A percentile compares a stretch with the other conserved stretches of the same genome.
Conservation (phyloP, 495 filamentous ascomycete species). For the Acidomyces sp. region DNA sequence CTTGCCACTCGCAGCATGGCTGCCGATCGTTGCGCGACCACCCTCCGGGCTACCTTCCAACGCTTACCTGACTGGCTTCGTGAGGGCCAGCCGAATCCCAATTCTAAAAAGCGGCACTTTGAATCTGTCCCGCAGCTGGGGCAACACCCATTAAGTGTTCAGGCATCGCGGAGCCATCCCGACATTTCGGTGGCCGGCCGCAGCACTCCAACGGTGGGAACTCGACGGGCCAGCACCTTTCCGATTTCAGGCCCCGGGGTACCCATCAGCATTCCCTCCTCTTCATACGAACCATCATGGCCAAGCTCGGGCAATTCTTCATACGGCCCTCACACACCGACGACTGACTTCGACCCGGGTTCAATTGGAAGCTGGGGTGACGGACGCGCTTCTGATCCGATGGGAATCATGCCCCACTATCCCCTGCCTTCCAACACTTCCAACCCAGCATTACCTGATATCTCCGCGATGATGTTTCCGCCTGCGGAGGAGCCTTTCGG, state of each 20-base stretch:
- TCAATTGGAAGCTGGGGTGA: background rate
- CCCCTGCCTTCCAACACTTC: slow-evolving; percentile 22
- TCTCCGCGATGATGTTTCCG: slow-evolving; percentile 85
- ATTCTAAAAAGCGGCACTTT: slow-evolving; percentile 20
- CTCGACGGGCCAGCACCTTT: slow-evolving; percentile 38
- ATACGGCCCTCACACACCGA: slow-evolving; percentile 10
- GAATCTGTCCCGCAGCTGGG: slow-evolving; percentile 1
- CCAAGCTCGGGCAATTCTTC: slow-evolving; percentile 9
- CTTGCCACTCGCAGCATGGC: slow-evolving; percentile 76
- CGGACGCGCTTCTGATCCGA: background rate
- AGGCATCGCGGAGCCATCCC: slow-evolving; percentile 18
- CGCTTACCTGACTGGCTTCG: slow-evolving; percentile 18
- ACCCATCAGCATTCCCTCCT: background rate
- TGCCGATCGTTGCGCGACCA: slow-evolving; percentile 68
- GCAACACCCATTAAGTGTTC: slow-evolving; percentile 13
- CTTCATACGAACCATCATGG: slow-evolving; percentile 8
- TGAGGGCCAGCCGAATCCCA: slow-evolving; percentile 20
- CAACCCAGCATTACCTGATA: slow-evolving; percentile 48
- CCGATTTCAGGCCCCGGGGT: slow-evolving; percentile 20
- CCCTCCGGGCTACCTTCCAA: slow-evolving; percentile 45
- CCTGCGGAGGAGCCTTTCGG: slow-evolving; percentile 71
- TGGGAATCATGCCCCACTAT: slow-evolving; percentile 12
- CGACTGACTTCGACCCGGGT: slow-evolving; percentile 5
- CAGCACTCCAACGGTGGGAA: slow-evolving; percentile 20
- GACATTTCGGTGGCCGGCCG: slow-evolving; percentile 19